Conservation (phyloP, 2,329 filamentous ascomycete species). For the Colletotrichum sp. region DNA sequence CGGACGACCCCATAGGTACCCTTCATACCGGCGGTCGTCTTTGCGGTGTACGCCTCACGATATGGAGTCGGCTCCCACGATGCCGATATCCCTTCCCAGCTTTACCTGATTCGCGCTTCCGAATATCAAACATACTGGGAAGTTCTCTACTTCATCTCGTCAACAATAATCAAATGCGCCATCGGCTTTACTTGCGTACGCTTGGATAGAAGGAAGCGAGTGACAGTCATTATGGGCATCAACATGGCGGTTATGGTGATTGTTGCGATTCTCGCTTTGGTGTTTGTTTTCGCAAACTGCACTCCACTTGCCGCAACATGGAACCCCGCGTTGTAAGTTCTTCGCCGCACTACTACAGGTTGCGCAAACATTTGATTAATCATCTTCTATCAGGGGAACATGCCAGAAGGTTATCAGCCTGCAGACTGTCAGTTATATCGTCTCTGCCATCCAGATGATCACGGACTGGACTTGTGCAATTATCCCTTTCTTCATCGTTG, state of each 20-base stretch:
- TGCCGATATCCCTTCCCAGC: not conserved
- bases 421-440: conserved; percentile 23
- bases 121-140: conserved; percentile 8
- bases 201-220: conserved; percentile 10
- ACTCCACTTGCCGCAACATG: conserved; percentile 23
- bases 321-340: conserved; percentile 23
- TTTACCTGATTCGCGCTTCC: not conserved
- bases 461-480: conserved; percentile 32
- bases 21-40: conserved; percentile 4
- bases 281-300: conserved; percentile 25
- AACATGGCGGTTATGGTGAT: conserved; percentile 21
- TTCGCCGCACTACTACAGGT: not conserved
- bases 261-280: conserved; percentile 9
- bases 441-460: conserved; percentile 25
- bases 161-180: conserved; percentile 24
- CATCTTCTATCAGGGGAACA: not conserved
- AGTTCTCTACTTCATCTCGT: conserved; percentile 25
- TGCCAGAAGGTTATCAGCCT: conserved; percentile 2
- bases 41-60: not conserved
- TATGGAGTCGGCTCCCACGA: conserved; percentile 1
- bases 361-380: not conserved
- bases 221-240: conserved; percentile 13
- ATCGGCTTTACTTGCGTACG: conserved; percentile 26
- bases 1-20: not conserved
- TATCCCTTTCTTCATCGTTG: conserved; percentile 32